Percentiles rank a stretch among this genome's conserved stretches.
These are phyloP conservation scores for Emmonsia crescens DNA, from an alignment of 2,329 filamentous ascomycete species.

Conservation along the genomic window DNA sequence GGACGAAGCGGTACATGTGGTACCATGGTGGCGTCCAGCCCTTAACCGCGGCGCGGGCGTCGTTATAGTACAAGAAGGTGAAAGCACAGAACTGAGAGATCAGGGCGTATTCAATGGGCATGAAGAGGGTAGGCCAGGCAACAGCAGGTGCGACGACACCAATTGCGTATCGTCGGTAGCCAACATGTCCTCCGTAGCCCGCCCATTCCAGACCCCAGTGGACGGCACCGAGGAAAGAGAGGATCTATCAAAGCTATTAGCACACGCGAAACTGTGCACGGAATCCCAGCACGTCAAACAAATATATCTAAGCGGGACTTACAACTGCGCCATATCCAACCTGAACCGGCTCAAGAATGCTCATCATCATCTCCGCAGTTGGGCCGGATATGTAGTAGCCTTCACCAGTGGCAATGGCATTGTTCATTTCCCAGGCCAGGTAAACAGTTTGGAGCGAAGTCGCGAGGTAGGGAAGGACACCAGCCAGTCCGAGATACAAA, in stretches of 20 bases:
- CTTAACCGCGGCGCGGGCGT: slow-evolving; percentile 57
- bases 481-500: slow-evolving; percentile 59
- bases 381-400: slow-evolving; percentile 57
- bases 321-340: slow-evolving; percentile 81
- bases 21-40: slow-evolving; percentile 86
- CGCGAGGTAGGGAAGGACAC: slow-evolving; percentile 72
- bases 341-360: slow-evolving; percentile 73
- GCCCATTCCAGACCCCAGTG: slow-evolving; percentile 90
- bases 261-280: not conserved
- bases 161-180: slow-evolving; percentile 71
- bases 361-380: slow-evolving; percentile 60
- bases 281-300: not conserved
- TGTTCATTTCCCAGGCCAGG: slow-evolving; percentile 73
- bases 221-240: slow-evolving; percentile 86
- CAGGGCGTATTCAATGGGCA: slow-evolving; percentile 75
- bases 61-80: slow-evolving; percentile 73
- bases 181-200: slow-evolving; percentile 53
- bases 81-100: slow-evolving; percentile 81
- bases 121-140: slow-evolving; percentile 80
- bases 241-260: slow-evolving; percentile 46
- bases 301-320: slow-evolving; percentile 11
- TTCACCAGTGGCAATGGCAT: slow-evolving; percentile 49
- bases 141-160: slow-evolving; percentile 68
- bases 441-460: slow-evolving; percentile 76
- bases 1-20: slow-evolving; percentile 75